These are phyloP conservation scores for Pleurotus platypus DNA, from an alignment of 768 basidiomycete genomes.

Conservation along the genomic window DNA sequence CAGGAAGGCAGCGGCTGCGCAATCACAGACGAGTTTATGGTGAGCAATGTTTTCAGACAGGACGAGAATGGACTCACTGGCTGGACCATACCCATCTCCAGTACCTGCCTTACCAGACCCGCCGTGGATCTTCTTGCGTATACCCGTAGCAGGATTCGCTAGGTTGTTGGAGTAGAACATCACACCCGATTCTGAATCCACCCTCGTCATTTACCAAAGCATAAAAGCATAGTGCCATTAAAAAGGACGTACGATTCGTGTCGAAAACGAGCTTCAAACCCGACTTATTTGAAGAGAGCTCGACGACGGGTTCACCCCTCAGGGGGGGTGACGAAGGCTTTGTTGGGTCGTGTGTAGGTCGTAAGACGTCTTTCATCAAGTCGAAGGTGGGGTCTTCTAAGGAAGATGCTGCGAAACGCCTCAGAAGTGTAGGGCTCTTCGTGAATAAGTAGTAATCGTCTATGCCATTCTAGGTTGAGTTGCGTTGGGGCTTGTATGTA, in stretches of 20 bases:
- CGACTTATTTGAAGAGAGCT: slow-evolving; percentile 52
- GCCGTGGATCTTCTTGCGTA: slow-evolving; percentile 73
- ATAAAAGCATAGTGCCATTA: neutral
- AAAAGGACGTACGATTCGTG: slow-evolving; percentile 60
- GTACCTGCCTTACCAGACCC: slow-evolving; percentile 55
- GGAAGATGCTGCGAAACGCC: slow-evolving; percentile 39
- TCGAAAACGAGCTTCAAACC: slow-evolving; percentile 61
- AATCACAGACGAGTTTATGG: neutral
- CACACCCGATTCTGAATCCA: slow-evolving; percentile 56
- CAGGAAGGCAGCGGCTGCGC: slow-evolving; percentile 56
- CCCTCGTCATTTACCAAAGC: too few relatives aligned
- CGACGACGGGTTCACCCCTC: slow-evolving; percentile 39
- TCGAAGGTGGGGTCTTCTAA: slow-evolving; percentile 38
- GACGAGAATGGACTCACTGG: slow-evolving; percentile 37
- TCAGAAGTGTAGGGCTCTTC: slow-evolving; percentile 35
- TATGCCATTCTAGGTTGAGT: slow-evolving; percentile 17
- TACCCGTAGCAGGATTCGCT: slow-evolving; percentile 41
- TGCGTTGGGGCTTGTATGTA: neutral
- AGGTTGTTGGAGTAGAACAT: slow-evolving; percentile 72
- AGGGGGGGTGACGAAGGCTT: slow-evolving; percentile 13
- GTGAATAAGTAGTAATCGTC: slow-evolving; percentile 67
- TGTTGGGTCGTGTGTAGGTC: slow-evolving; percentile 25
- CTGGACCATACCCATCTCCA: slow-evolving; percentile 57
- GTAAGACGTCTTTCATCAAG: slow-evolving; percentile 40
- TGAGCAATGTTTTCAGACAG: neutral